These are phyloP conservation scores for Apophysomyces sp. DNA, from an alignment of 371 early-diverging fungal genomes.

Conservation along the genomic window DNA sequence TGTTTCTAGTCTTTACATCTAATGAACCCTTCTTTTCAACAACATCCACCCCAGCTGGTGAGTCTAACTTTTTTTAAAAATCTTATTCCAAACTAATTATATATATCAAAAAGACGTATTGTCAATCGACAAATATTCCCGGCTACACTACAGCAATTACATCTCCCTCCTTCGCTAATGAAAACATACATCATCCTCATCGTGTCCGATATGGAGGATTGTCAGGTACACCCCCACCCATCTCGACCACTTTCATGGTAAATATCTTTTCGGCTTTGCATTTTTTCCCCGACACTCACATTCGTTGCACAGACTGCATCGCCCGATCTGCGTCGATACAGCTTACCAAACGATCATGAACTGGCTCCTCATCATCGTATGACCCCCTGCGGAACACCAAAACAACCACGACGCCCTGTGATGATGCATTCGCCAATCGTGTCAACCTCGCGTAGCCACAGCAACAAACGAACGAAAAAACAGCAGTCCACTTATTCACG, in stretches of 20 bases:
- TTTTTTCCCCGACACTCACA: background rate
- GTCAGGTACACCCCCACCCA: background rate
- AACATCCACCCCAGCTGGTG: background rate
- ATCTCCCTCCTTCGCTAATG: background rate
- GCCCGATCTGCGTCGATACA: background rate
- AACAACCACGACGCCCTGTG: background rate
- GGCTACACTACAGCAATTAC: background rate
- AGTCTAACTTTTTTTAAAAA: background rate
- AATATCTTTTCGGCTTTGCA: background rate
- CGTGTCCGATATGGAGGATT: background rate
- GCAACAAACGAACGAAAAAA: conserved; percentile 29
- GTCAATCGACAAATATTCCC: background rate
- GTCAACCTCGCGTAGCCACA: conserved; percentile 32
- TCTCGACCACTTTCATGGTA: background rate
- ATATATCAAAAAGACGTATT: background rate
- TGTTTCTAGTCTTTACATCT: background rate
- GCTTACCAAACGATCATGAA: background rate
- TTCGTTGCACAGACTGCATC: background rate
- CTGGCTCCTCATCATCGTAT: conserved; percentile 1
- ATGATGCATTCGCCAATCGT: conserved; percentile 31
- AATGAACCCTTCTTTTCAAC: background rate
- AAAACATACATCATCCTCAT: background rate
- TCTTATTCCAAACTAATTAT: background rate
- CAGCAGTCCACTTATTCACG: conserved; percentile 19
- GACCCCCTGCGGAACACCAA: background rate